phyloP scores from a whole-genome alignment of 2,329 filamentous ascomycete genomes.

The Fusarium setosum region DNA sequence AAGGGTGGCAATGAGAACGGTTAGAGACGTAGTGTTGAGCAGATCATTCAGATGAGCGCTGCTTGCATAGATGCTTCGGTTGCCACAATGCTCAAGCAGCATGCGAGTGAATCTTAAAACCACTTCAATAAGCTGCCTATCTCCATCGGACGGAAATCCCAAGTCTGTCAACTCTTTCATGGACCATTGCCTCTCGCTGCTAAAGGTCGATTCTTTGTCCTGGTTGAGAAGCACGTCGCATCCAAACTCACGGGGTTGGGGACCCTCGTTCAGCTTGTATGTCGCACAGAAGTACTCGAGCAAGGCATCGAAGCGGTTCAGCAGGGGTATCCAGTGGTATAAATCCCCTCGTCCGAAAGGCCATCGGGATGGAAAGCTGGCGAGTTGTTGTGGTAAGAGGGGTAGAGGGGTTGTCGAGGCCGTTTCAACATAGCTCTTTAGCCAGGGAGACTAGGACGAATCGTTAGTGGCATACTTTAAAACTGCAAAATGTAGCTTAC shows the following conservation, averaged over 20 bases:
- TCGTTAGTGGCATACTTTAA: conserved; percentile 41
- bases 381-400: conserved; percentile 80
- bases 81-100: conserved; percentile 94
- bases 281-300: conserved; percentile 83
- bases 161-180: conserved; percentile 62
- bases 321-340: conserved; percentile 96
- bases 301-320: conserved; percentile 93
- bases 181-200: conserved; percentile 59
- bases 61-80: conserved; percentile 95
- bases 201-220: conserved; percentile 62
- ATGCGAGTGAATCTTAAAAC: conserved; percentile 88
- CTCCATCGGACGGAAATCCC: conserved; percentile 79
- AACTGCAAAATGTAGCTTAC: conserved; percentile 54
- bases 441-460: conserved; percentile 79
- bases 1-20: conserved; percentile 81
- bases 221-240: conserved; percentile 72
- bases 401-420: conserved; percentile 77
- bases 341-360: conserved; percentile 95
- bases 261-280: conserved; percentile 83
- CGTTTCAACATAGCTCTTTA: conserved; percentile 81
- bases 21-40: conserved; percentile 86
- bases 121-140: conserved; percentile 81
- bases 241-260: conserved; percentile 82
- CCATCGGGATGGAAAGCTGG: conserved; percentile 88
- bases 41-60: conserved; percentile 90